Base-by-base conservation (phyloP, 148 eudicot genomes). In the Vaccinium vitisidaea region DNA sequence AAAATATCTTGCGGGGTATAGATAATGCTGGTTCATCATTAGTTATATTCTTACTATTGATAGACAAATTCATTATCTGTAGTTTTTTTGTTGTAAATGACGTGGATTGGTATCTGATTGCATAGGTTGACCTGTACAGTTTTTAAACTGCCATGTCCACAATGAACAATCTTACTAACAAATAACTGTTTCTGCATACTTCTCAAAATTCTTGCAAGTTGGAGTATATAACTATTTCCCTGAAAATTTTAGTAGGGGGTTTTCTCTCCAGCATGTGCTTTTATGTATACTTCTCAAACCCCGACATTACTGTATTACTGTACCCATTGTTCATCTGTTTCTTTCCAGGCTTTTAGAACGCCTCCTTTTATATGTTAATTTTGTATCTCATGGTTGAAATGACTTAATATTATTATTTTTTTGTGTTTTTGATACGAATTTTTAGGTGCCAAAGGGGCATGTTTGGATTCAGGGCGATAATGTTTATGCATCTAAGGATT, bases 391-490 rank as follows among this genome's bases (percentile, higher is more conserved):
- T 67, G 21, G 27, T 70, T 67, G 71, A 65, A 25, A 23, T 65
- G 53, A 63, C 36, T 2, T 36, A 36, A 2, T 36, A 36, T 36
- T 36, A 36, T 36, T 12, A 30, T 74, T 5, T 23, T 32, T 80
- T 54, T 73, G n/a, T 30, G 25, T 70, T 52, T 50, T 70, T 11
- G 9, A 2, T 82, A 59, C 84, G 50, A 56, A 77, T 67, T 11
- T 83, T 58, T 86, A 95, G 98, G 95, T 95, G 59, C 98, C 98
- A 14, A 92, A 93, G 86, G 98, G 98, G 65, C 98, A 94, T 91
- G 93, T 94, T 76, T 95, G 98, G 98, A 87, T 95, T 85, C 98
- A 94, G 81, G 98, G 98, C 56, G 98, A 95, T 91, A 95, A 95
- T 85, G 80, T 89, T 18, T 91, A 92, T 87, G 90, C 92, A 16